Conservation (phyloP, 2,329 filamentous ascomycete species). For the Cladophialophora bantiana region DNA sequence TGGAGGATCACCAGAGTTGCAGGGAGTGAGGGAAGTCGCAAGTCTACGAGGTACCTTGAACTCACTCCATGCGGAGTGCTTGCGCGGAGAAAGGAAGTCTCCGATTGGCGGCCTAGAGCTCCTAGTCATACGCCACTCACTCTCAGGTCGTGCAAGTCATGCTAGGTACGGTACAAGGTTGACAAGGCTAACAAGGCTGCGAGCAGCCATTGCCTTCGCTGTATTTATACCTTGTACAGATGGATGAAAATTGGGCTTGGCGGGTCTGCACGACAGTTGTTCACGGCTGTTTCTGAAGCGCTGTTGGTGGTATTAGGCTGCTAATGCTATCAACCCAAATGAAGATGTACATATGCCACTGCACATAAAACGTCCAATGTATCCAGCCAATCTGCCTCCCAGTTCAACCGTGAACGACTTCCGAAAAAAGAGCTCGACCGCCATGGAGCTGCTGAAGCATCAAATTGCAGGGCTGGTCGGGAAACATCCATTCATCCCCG, state of each 20-base stretch:
- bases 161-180: no score
- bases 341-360: background rate
- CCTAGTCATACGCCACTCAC: background rate
- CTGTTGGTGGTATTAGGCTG: background rate
- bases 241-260: background rate
- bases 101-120: constrained; percentile 6
- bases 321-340: background rate
- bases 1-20: background rate
- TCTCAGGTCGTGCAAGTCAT: background rate
- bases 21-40: background rate
- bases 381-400: background rate
- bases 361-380: background rate
- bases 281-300: background rate
- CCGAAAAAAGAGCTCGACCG: background rate
- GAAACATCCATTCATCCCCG: background rate
- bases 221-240: background rate
- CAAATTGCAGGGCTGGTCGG: background rate
- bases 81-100: constrained; percentile 3
- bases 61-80: background rate
- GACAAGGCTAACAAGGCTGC: background rate
- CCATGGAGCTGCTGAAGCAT: background rate
- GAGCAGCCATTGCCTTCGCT: background rate
- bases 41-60: background rate
- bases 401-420: no score
- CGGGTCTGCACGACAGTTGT: background rate